Percentiles rank a stretch among this genome's conserved stretches.
Conservation (phyloP, 2,329 filamentous ascomycete species). For the Aspergillus sp. region DNA sequence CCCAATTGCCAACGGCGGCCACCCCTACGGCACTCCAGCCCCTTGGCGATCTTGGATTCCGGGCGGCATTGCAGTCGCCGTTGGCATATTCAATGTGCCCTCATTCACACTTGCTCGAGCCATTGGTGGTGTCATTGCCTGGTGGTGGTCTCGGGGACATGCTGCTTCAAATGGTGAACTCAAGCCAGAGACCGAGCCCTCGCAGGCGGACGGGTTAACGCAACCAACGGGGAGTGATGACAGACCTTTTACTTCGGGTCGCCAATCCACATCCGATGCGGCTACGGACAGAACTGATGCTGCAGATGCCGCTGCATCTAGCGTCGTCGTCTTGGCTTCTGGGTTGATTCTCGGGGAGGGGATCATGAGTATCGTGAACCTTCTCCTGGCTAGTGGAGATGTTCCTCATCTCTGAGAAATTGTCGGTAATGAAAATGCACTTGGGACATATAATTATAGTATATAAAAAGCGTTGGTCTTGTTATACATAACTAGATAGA, state of each 20-base stretch:
- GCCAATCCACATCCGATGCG: constrained; percentile 43
- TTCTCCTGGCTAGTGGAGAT: constrained; percentile 72
- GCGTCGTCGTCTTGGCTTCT: constrained; percentile 82
- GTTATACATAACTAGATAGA: no score
- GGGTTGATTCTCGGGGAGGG: constrained; percentile 93
- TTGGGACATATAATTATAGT: not conserved
- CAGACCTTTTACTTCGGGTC: not conserved
- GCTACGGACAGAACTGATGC: constrained; percentile 6
- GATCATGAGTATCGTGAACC: constrained; percentile 85
- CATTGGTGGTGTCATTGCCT: constrained; percentile 72
- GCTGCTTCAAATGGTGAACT: constrained; percentile 19
- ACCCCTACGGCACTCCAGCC: constrained; percentile 37
- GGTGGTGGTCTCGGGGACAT: constrained; percentile 68
- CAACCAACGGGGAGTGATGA: not conserved
- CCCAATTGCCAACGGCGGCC: constrained; percentile 30
- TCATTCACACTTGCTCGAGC: constrained; percentile 90
- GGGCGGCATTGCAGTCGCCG: constrained; percentile 92
- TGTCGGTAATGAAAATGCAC: not conserved
- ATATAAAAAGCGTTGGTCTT: not conserved
- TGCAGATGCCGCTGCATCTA: constrained; percentile 49
- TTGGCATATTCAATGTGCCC: constrained; percentile 97
- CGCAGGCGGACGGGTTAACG: not conserved
- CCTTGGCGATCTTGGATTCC: constrained; percentile 76
- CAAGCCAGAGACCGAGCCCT: not conserved
- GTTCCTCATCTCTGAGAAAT: constrained; percentile 68